These are phyloP conservation scores for Tricholoma bakamatsutake DNA, from an alignment of 768 basidiomycete species.

Conservation along the genomic window DNA sequence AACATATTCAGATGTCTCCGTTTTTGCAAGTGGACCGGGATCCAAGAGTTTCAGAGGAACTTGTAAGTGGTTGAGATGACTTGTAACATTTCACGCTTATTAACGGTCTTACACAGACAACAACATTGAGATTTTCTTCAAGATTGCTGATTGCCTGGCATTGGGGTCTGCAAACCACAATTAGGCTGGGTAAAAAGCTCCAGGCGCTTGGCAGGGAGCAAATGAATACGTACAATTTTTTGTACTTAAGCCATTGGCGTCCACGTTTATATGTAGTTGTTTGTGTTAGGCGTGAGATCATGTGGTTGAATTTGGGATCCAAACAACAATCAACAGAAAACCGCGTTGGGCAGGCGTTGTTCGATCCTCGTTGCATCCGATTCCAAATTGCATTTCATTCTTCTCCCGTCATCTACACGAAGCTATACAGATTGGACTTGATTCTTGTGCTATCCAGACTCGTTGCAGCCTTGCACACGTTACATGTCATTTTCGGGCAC, in stretches of 20 bases:
- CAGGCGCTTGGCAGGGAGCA: too few species aligned
- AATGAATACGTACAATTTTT: too few species aligned
- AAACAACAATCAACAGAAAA: constrained; percentile 19
- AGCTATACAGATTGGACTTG: constrained; percentile 1
- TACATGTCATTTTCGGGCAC: constrained; percentile 86
- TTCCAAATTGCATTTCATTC: background rate
- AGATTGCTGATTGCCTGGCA: constrained; percentile 15
- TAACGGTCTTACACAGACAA: constrained; percentile 25
- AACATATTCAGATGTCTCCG: constrained; percentile 30
- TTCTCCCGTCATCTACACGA: background rate
- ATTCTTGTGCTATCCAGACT: constrained; percentile 1
- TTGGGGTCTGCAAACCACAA: constrained; percentile 6
- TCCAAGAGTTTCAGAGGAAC: constrained; percentile 36
- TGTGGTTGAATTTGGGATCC: constrained; percentile 8
- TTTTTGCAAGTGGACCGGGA: constrained; percentile 39
- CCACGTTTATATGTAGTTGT: background rate
- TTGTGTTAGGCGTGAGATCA: background rate
- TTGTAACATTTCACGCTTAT: background rate
- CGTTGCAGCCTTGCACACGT: constrained; percentile 18
- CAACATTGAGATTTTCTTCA: constrained; percentile 31
- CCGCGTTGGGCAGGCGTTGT: constrained; percentile 10
- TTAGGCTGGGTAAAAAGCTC: background rate
- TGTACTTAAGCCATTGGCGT: background rate
- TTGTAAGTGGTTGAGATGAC: constrained; percentile 24
- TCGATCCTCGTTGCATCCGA: constrained; percentile 1